Conservation (phyloP, 163 green algal species). For the Scenedesmus sp. region DNA sequence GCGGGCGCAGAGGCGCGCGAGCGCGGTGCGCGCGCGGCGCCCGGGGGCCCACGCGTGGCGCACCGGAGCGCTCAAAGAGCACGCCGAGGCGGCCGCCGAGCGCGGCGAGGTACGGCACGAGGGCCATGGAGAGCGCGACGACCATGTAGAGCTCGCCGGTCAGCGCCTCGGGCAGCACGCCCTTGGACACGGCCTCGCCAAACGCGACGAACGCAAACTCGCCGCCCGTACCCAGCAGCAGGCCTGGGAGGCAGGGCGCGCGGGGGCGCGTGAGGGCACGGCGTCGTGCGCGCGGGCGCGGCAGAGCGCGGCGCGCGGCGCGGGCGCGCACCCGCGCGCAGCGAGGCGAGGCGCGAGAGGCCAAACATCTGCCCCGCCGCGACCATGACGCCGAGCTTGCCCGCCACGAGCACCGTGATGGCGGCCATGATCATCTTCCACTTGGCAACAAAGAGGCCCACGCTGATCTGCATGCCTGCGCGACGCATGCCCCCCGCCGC, state of each 20-base stretch:
- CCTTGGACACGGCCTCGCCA: conserved; percentile 84
- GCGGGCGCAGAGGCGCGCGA: no score
- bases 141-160: conserved; percentile 94
- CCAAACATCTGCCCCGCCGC: conserved; percentile 78
- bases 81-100: conserved; percentile 79
- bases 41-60: no score
- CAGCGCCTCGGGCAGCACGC: conserved; percentile 79
- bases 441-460: conserved; percentile 83
- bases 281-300: no score
- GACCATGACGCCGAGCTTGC: conserved; percentile 91
- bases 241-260: conserved; percentile 27
- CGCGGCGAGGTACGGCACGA: conserved; percentile 94
- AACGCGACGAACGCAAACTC: conserved; percentile 99
- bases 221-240: conserved; percentile 82
- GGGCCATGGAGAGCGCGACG: conserved; percentile 97
- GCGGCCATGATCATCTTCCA: conserved; percentile 81
- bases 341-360: conserved; percentile 66
- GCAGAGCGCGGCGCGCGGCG: no score
- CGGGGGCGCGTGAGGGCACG: not conserved
- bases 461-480: conserved; percentile 84
- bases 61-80: conserved; percentile 72
- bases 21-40: no score
- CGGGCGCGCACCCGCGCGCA: conserved; percentile 50
- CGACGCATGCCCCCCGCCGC: not conserved
- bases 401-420: conserved; percentile 86